phyloP scores from a whole-genome alignment of 768 basidiomycete genomes.

The Tricholoma hemisulphureum region DNA sequence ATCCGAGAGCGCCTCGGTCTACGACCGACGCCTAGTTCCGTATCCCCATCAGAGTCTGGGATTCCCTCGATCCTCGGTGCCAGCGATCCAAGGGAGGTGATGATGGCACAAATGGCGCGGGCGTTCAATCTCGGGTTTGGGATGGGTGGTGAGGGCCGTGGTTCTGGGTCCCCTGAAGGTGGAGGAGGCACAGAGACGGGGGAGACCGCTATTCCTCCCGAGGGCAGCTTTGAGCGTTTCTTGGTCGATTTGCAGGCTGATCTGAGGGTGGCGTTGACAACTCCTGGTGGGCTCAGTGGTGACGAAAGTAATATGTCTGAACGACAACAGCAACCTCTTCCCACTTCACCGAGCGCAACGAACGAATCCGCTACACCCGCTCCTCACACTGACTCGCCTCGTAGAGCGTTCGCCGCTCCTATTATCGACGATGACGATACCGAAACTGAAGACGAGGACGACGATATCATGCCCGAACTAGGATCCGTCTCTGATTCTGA shows the following conservation, averaged over 20 bases:
- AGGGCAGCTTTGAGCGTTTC: constrained; percentile 81
- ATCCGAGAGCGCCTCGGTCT: constrained; percentile 68
- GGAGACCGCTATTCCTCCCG: constrained; percentile 31
- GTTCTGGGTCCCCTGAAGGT: constrained; percentile 6
- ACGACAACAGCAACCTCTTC: not conserved
- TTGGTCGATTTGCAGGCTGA: constrained; percentile 76
- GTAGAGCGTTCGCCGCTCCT: not conserved
- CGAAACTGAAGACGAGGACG: constrained; percentile 5
- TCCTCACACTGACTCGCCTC: not conserved
- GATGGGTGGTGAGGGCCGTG: constrained; percentile 31
- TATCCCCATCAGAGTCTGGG: constrained; percentile 8
- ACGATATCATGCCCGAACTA: constrained; percentile 30
- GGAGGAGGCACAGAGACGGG: not conserved
- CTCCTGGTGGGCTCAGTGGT: not conserved
- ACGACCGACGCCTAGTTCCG: constrained; percentile 28
- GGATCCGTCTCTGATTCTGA: constrained; percentile 37
- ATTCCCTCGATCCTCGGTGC: constrained; percentile 9
- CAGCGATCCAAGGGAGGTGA: constrained; percentile 61
- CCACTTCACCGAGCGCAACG: not conserved
- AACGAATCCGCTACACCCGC: not conserved
- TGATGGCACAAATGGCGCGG: constrained; percentile 79
- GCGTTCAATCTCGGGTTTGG: constrained; percentile 75
- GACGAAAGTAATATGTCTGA: not conserved
- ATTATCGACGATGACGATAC: not conserved
- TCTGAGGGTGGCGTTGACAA: constrained; percentile 58